Percentiles rank a stretch among this genome's conserved stretches.
These are phyloP conservation scores for Aspergillus vadensis DNA, from an alignment of 2,329 filamentous ascomycete genomes.

Conservation along the genomic window DNA sequence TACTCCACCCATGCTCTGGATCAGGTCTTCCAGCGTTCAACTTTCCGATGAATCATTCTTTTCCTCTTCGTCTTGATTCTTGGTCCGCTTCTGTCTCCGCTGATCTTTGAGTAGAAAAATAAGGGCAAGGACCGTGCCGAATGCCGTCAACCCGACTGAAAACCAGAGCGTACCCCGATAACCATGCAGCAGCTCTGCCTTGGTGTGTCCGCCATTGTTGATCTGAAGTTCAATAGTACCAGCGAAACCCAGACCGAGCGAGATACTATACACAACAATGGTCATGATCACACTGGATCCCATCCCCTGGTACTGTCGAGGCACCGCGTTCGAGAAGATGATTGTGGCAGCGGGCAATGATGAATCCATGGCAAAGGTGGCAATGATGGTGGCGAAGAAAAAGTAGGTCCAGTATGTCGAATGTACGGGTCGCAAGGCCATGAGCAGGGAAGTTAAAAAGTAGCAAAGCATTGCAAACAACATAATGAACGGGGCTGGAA, in stretches of 20 bases:
- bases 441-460: neutral
- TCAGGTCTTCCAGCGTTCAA: no score
- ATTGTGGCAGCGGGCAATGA: constrained; percentile 64
- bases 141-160: constrained; percentile 37
- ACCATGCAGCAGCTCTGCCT: constrained; percentile 36
- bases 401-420: neutral
- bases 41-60: no score
- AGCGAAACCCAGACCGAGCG: constrained; percentile 66
- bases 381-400: constrained; percentile 20
- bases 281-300: constrained; percentile 63
- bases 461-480: constrained; percentile 16
- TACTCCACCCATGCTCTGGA: no score
- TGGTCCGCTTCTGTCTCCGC: no score
- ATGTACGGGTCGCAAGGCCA: constrained; percentile 16
- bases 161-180: constrained; percentile 47
- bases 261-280: constrained; percentile 69
- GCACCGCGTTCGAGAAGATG: constrained; percentile 59
- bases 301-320: constrained; percentile 53
- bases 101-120: no score
- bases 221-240: constrained; percentile 62
- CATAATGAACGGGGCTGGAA: constrained; percentile 18
- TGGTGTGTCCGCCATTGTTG: constrained; percentile 34
- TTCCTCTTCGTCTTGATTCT: no score
- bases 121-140: neutral
- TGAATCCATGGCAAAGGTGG: constrained; percentile 57